A percentile compares a stretch with the other conserved stretches of the same genome.
These are phyloP conservation scores for Botrytis porri DNA, from an alignment of 2,329 filamentous ascomycete species.

Conservation along the genomic window DNA sequence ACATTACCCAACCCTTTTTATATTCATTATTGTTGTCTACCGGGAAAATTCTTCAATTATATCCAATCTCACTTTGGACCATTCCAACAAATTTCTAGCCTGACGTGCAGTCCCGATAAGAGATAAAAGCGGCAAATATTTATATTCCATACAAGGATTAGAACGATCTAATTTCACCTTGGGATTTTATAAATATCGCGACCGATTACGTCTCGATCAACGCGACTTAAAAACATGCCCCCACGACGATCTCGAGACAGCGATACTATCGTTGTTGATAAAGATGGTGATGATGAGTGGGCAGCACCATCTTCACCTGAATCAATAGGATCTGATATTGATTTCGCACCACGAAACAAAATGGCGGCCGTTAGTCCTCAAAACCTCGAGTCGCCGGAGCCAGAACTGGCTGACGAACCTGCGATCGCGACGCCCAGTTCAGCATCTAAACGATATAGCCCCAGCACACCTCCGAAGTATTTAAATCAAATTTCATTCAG, in stretches of 20 bases:
- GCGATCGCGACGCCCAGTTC: background rate
- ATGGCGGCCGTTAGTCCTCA: conserved; percentile 28
- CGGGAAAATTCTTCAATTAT: conserved; percentile 3
- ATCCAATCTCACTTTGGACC: conserved; percentile 8
- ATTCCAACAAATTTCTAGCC: conserved; percentile 2
- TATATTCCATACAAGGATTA: conserved; percentile 17
- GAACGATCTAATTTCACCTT: conserved; percentile 16
- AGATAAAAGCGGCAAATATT: conserved; percentile 17
- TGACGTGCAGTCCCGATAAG: conserved; percentile 13
- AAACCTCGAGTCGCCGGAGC: conserved; percentile 34
- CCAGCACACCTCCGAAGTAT: conserved; percentile 14
- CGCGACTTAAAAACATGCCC: conserved; percentile 13
- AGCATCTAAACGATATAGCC: background rate
- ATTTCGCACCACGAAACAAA: conserved; percentile 13
- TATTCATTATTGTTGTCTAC: conserved; percentile 8
- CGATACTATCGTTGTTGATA: conserved; percentile 33
- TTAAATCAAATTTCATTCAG: conserved; percentile 17
- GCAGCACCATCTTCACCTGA: conserved; percentile 27
- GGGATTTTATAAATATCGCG: conserved; percentile 17
- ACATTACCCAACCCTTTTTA: conserved; percentile 11
- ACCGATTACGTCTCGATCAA: conserved; percentile 1
- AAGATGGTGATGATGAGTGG: conserved; percentile 31
- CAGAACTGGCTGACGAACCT: conserved; percentile 9
- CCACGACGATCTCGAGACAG: conserved; percentile 20
- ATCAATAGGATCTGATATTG: conserved; percentile 26